Evolutionary conservation across 208 protist genomes (phyloP), one percentile per base, ranked within the genome.

Genomic region (Leishmania martiniquensis): DNA sequence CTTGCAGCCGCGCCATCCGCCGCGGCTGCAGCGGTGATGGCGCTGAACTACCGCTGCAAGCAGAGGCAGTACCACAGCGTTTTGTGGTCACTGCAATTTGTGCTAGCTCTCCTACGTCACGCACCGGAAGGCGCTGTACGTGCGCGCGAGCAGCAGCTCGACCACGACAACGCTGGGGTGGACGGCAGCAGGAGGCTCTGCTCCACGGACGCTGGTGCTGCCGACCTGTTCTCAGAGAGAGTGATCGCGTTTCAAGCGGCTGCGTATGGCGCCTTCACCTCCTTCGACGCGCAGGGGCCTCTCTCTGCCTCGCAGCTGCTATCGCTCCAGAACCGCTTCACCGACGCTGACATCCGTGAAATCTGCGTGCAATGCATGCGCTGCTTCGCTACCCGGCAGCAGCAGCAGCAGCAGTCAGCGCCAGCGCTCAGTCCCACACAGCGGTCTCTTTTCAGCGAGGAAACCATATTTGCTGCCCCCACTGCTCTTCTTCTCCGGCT

Each of bases 41-140:
- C 34, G 55, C n/a, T 17, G 13, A 62, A 62, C 55, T 62, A 68
- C 71, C 51, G 70, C 44, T 86, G 82, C 78, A 86, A 79, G 51
- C 55, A 70, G 42, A 82, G 72, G 74, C 82, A 86, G 59, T 86
- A 86, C 75, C 29, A 77, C 60, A 68, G 60, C 39, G 76, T 78
- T 4, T 22, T 82, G 34, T 82, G 59, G 68, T 72, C 82, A 1
- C 42, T 83, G 1, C 72, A 86, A 59, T 83, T 86, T 49, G 39
- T 86, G 0, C 42, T 63, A 3, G 54, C 75, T 9, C 44, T 78
- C 4, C 65, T 80, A 15, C 69, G 22, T 34, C 69, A 74, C 69
- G 10, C 22, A 15, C 47, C 17, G 9, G 32, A 42, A 6, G 42
- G n/a, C 9, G 6, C 22, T 22, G 13, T n/a, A 34, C n/a, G 20